These are phyloP conservation scores for Fusarium pilosicola DNA, from an alignment of 2,329 filamentous ascomycete genomes.

Conservation along the genomic window DNA sequence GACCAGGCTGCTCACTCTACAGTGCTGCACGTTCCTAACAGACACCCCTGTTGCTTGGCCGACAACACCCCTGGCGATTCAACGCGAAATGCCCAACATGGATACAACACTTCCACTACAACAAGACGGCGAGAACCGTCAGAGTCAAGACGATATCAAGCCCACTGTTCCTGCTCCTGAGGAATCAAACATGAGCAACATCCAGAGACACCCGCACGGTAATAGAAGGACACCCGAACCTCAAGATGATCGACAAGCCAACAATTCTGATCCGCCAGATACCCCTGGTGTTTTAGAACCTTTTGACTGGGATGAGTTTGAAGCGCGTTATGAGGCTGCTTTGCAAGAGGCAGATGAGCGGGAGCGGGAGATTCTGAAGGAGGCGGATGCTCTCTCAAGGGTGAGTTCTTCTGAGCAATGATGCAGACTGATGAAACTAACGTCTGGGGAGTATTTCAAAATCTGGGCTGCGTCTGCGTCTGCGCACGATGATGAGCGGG, in stretches of 20 bases:
- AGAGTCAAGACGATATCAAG: conserved; percentile 19
- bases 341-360: conserved; percentile 70
- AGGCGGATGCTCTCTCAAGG: conserved; percentile 74
- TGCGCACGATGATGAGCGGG: conserved; percentile 78
- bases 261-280: conserved; percentile 53
- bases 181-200: conserved; percentile 37
- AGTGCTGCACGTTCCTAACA: conserved; percentile 11
- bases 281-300: conserved; percentile 63
- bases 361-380: conserved; percentile 72
- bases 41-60: conserved; percentile 37
- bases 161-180: conserved; percentile 10
- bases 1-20: background rate
- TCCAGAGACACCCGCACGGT: conserved; percentile 31
- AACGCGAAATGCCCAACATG: conserved; percentile 33
- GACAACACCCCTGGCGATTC: conserved; percentile 25
- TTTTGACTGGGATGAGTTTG: conserved; percentile 84
- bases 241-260: conserved; percentile 47
- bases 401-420: conserved; percentile 50
- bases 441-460: conserved; percentile 72
- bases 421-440: background rate
- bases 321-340: conserved; percentile 73
- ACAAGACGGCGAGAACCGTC: conserved; percentile 31
- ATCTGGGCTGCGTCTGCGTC: conserved; percentile 81
- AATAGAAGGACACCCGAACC: conserved; percentile 53
- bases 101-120: conserved; percentile 29